Evolutionary conservation across 352 stramenopile genomes (phyloP).

Genomic region (Pythium pyrilobum): DNA sequence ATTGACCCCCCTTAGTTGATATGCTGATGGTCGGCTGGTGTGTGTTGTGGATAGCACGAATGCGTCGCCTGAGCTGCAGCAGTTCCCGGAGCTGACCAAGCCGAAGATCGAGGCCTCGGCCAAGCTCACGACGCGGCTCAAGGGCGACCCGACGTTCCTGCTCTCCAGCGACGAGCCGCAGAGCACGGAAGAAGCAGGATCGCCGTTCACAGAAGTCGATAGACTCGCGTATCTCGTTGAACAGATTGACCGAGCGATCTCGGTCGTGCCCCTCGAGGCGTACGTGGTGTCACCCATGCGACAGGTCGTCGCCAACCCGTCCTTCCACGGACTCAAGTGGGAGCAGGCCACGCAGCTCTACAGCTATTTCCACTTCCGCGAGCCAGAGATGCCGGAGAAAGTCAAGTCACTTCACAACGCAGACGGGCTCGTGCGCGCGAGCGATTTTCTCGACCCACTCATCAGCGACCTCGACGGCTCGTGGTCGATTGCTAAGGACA

Average conservation of each 20-base stretch:
- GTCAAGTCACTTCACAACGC: constrained; percentile 44
- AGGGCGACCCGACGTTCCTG: constrained; percentile 62
- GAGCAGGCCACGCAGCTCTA: constrained; percentile 54
- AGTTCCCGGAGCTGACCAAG: constrained; percentile 67
- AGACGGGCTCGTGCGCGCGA: constrained; percentile 55
- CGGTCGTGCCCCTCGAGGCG: constrained; percentile 56
- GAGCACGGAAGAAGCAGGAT: constrained; percentile 35
- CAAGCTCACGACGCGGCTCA: constrained; percentile 45
- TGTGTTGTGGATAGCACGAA: constrained; percentile 43
- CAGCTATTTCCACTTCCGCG: constrained; percentile 78
- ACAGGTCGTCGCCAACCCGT: constrained; percentile 58
- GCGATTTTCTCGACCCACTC: constrained; percentile 67
- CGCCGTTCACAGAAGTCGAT: constrained; percentile 64
- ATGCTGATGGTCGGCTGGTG: neutral
- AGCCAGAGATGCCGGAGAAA: constrained; percentile 55
- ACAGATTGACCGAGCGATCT: constrained; percentile 53
- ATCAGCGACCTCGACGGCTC: constrained; percentile 59
- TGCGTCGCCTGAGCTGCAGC: constrained; percentile 67
- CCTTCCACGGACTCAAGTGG: constrained; percentile 63
- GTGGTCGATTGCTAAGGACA: constrained; percentile 61
- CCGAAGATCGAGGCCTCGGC: constrained; percentile 43
- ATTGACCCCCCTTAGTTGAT: neutral
- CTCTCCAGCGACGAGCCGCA: constrained; percentile 32
- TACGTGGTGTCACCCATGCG: constrained; percentile 69
- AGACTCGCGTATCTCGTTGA: constrained; percentile 60